These are phyloP conservation scores for Erodium texanum DNA, from an alignment of 441 rosid species.

Conservation along the genomic window DNA sequence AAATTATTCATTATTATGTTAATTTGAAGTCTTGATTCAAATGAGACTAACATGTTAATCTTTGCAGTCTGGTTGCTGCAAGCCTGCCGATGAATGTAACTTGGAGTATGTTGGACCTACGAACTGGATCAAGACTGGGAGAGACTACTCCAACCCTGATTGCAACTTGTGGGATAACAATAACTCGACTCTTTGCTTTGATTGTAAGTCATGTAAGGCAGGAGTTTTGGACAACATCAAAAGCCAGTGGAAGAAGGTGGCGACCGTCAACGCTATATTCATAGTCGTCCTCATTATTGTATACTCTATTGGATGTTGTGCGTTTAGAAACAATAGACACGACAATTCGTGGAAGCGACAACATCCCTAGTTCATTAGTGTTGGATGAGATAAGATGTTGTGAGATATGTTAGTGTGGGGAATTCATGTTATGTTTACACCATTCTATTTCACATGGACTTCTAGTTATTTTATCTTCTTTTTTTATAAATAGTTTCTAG, in stretches of 20 bases:
- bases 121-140: conserved; percentile 33
- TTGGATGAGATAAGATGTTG: too few species aligned
- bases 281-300: conserved; percentile 47
- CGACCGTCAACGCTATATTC: conserved; percentile 46
- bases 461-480: too few species aligned
- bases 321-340: conserved; percentile 60
- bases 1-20: too few species aligned
- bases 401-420: too few species aligned
- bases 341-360: conserved; percentile 17
- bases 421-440: too few species aligned
- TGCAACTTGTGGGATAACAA: conserved; percentile 42
- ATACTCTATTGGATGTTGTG: conserved; percentile 68
- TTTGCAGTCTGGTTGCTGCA: conserved; percentile 87
- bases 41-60: not conserved
- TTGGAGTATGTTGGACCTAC: conserved; percentile 45
- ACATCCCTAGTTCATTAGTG: too few species aligned
- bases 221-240: conserved; percentile 66
- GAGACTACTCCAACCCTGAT: conserved; percentile 32
- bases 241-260: conserved; percentile 63
- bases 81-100: conserved; percentile 62
- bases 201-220: conserved; percentile 80
- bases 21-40: not conserved
- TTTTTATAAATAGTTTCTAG: too few species aligned
- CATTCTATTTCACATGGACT: too few species aligned
- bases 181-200: conserved; percentile 36